Evolutionary conservation across 208 protist genomes (phyloP).

Genomic region (Acanthamoeba healyi): DNA sequence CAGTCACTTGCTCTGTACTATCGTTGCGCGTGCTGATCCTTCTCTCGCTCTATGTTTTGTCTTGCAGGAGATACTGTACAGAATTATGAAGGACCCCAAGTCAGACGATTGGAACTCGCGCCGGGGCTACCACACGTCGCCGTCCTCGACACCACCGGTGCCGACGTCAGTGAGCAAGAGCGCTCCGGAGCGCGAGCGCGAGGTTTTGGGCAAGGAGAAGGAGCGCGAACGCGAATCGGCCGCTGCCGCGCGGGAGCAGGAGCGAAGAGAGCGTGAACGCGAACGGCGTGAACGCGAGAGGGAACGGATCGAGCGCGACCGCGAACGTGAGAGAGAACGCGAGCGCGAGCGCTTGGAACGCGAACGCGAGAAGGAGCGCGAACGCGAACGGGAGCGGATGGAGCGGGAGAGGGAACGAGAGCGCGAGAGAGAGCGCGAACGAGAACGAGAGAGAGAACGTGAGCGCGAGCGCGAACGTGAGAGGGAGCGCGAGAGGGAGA

Average conservation of each 20-base stretch:
- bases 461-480: too few relatives aligned
- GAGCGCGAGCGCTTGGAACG: not conserved
- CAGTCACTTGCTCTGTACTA: too few relatives aligned
- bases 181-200: not conserved
- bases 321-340: not conserved
- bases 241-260: not conserved
- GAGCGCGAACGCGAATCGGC: too few relatives aligned
- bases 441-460: not conserved
- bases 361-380: not conserved
- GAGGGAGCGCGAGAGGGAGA: too few relatives aligned
- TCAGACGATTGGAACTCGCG: not conserved
- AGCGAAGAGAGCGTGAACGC: constrained; percentile 41
- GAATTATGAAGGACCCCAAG: constrained; percentile 17
- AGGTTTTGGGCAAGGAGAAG: not conserved
- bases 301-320: not conserved
- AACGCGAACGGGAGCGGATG: not conserved
- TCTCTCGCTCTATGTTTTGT: too few relatives aligned
- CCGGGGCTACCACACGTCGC: not conserved
- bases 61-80: constrained; percentile 13
- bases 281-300: not conserved
- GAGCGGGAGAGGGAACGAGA: not conserved
- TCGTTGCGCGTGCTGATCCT: too few relatives aligned
- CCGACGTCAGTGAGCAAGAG: not conserved
- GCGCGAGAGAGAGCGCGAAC: not conserved
- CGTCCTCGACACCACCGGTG: not conserved